Conservation (phyloP, 2,329 filamentous ascomycete species). For the Aspergillus alliaceus region DNA sequence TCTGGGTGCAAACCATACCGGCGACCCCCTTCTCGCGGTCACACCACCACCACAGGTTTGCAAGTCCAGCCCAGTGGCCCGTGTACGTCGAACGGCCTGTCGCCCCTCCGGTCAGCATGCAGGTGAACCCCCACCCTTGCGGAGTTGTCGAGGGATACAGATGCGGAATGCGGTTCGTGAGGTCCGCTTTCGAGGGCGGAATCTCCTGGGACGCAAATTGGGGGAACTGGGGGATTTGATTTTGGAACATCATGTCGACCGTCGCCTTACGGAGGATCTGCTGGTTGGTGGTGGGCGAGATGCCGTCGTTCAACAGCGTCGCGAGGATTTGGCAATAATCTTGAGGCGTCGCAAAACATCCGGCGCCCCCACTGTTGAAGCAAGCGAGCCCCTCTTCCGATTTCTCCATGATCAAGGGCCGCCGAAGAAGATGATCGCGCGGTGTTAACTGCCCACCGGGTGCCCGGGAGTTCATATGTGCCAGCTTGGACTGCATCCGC, state of each 20-base stretch:
- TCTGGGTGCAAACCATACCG: conserved; percentile 53
- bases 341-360: neutral
- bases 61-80: conserved; percentile 58
- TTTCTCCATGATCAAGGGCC: neutral
- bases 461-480: neutral
- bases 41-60: conserved; percentile 64
- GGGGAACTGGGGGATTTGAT: conserved; percentile 59
- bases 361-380: neutral
- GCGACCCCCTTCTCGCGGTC: conserved; percentile 61
- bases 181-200: conserved; percentile 46
- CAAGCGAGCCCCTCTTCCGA: neutral
- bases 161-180: neutral
- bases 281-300: conserved; percentile 55
- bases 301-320: conserved; percentile 64
- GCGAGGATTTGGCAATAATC: conserved; percentile 51
- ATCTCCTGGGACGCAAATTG: conserved; percentile 52
- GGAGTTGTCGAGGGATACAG: neutral
- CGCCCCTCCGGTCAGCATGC: neutral
- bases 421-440: neutral
- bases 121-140: neutral
- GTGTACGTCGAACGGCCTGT: conserved; percentile 36
- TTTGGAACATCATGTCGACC: conserved; percentile 64
- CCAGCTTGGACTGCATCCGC: neutral
- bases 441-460: neutral
- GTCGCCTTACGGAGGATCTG: conserved; percentile 58